These are phyloP conservation scores for Penicillium riverlandense DNA, from an alignment of 495 filamentous ascomycete species.

Conservation along the genomic window DNA sequence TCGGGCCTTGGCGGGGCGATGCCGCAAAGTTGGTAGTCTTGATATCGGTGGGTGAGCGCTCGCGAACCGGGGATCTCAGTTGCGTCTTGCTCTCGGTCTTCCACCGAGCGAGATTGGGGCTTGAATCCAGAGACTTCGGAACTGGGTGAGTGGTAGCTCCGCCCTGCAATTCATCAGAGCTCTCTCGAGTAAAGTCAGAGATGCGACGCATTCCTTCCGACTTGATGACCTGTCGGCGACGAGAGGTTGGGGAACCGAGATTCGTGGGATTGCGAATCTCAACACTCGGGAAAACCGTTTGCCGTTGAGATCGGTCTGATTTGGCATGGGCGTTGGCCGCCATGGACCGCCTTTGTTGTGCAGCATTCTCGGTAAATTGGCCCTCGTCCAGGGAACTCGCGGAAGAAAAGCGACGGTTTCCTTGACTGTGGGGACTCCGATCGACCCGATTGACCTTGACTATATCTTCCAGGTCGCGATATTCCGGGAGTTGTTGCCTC, in stretches of 20 bases:
- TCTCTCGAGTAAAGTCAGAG: conserved; percentile 23
- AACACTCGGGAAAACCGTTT: conserved; percentile 6
- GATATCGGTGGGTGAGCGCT: conserved; percentile 29
- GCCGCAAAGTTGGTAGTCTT: conserved; percentile 17
- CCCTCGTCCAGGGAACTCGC: conserved; percentile 9
- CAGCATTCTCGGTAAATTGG: conserved; percentile 19
- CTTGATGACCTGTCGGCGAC: background rate
- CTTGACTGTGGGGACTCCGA: background rate
- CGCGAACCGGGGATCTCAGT: background rate
- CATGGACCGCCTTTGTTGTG: conserved; percentile 19
- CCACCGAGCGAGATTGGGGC: background rate
- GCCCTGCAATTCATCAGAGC: conserved; percentile 39
- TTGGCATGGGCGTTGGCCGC: background rate
- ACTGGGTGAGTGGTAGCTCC: conserved; percentile 23
- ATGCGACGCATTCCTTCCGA: conserved; percentile 2
- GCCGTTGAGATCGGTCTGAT: background rate
- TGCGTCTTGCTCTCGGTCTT: background rate
- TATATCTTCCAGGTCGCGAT: conserved; percentile 8
- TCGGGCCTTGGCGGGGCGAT: conserved; percentile 5
- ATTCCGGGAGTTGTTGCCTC: too few relatives aligned
- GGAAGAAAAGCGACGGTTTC: conserved; percentile 1
- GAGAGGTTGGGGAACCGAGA: background rate
- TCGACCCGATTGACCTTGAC: conserved; percentile 1
- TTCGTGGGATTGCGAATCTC: conserved; percentile 5
- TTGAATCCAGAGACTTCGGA: conserved; percentile 6